Evolutionary conservation across 176 grass and related monocot species (phyloP).

Genomic region (Microstegium vimineum): DNA sequence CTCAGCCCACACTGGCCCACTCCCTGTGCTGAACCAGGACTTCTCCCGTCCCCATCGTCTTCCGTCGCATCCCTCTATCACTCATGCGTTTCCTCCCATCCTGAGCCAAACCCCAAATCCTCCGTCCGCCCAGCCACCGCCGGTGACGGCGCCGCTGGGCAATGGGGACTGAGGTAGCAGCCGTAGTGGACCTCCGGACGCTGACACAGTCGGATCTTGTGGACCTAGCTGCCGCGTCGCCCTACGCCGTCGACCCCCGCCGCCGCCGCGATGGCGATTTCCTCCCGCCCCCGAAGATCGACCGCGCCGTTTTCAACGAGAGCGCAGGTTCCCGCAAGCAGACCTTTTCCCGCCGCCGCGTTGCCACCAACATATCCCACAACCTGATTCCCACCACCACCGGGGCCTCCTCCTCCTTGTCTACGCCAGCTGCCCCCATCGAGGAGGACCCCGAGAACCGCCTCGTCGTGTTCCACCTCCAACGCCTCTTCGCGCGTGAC

Average conservation of each 20-base stretch:
- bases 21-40: background rate
- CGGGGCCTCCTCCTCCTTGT: slow-evolving; percentile 7
- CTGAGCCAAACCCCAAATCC: slow-evolving; percentile 37
- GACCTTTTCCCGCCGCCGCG: slow-evolving; percentile 73
- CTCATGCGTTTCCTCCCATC: background rate
- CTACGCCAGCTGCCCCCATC: background rate
- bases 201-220: slow-evolving; percentile 67
- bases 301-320: slow-evolving; percentile 87
- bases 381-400: slow-evolving; percentile 27
- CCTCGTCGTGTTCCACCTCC: slow-evolving; percentile 58
- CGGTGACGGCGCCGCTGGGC: slow-evolving; percentile 10
- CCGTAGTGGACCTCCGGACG: slow-evolving; percentile 54
- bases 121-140: slow-evolving; percentile 17
- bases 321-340: slow-evolving; percentile 92
- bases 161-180: slow-evolving; percentile 64
- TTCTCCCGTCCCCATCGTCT: slow-evolving; percentile 11
- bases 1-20: background rate
- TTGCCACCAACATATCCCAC: slow-evolving; percentile 47
- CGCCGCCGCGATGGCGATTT: slow-evolving; percentile 45
- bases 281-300: slow-evolving; percentile 70
- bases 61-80: background rate
- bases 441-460: slow-evolving; percentile 50
- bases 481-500: slow-evolving; percentile 48
- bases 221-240: slow-evolving; percentile 45
- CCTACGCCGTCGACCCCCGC: slow-evolving; percentile 49